Evolutionary conservation across 31 red algal genomes (phyloP).

Genomic region (Bonnemaisonia californica): DNA sequence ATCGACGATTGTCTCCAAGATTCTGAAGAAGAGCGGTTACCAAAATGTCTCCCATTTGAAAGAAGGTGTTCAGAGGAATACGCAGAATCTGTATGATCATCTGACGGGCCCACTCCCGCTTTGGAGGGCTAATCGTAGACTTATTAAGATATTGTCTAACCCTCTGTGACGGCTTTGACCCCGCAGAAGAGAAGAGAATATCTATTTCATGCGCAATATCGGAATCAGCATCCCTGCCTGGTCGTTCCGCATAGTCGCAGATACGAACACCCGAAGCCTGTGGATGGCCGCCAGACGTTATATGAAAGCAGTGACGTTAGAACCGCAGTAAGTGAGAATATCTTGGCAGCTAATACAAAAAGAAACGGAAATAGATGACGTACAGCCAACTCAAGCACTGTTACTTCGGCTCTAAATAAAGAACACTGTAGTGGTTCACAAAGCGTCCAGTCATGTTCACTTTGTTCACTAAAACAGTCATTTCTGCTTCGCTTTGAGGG

Average conservation of each 20-base stretch:
- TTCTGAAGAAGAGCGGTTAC: not conserved
- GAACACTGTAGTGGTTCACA: not conserved
- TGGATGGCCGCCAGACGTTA: too few species aligned
- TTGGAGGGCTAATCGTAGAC: not conserved
- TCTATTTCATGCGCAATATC: not conserved
- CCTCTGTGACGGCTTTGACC: not conserved
- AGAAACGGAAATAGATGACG: too few species aligned
- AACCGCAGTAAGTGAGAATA: too few species aligned
- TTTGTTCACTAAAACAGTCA: not conserved
- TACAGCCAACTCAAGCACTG: not conserved
- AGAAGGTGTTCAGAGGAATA: not conserved
- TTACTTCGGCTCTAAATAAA: not conserved
- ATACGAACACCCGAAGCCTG: not conserved
- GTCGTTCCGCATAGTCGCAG: not conserved
- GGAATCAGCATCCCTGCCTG: not conserved
- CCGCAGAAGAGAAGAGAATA: not conserved
- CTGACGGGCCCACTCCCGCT: not conserved
- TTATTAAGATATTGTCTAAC: not conserved
- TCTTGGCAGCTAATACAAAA: too few species aligned
- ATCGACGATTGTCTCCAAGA: not conserved
- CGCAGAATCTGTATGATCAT: not conserved
- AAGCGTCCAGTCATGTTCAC: not conserved
- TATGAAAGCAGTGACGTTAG: too few species aligned
- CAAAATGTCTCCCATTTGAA: not conserved
- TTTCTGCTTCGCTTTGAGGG: not conserved